Conservation (phyloP, 169 alveolate species). For the Perkinsus olseni region DNA sequence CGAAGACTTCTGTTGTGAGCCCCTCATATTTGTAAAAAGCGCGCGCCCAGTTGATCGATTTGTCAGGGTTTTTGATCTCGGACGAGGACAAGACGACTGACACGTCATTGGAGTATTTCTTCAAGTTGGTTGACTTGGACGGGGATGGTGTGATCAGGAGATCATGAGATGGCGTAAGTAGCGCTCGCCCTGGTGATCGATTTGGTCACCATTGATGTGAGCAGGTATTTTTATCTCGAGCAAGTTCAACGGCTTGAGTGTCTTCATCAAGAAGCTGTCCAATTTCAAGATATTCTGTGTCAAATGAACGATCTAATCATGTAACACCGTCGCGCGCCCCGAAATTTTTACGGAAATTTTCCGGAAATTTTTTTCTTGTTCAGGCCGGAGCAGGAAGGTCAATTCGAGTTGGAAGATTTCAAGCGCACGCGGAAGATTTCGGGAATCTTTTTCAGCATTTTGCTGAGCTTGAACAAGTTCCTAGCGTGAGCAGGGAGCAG, state of each 20-base stretch:
- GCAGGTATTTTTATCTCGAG: conserved; percentile 73
- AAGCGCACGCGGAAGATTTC: conserved; percentile 36
- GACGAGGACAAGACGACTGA: conserved; percentile 75
- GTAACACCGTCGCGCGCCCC: background rate
- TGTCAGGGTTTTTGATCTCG: conserved; percentile 50
- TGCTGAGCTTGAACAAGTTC: conserved; percentile 54
- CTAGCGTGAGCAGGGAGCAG: conserved; percentile 23
- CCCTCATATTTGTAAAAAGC: conserved; percentile 2
- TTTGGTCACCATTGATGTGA: conserved; percentile 38
- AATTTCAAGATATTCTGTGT: conserved; percentile 62
- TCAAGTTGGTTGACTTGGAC: conserved; percentile 67
- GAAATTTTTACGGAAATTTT: background rate
- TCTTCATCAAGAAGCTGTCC: conserved; percentile 67
- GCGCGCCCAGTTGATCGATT: background rate
- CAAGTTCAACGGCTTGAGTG: conserved; percentile 63
- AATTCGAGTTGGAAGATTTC: conserved; percentile 58
- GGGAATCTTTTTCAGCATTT: conserved; percentile 62
- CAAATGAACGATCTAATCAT: conserved; percentile 43
- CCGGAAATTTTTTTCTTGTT: conserved; percentile 44
- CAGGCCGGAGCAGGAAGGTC: conserved; percentile 61
- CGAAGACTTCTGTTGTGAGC: conserved; percentile 67
- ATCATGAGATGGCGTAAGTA: background rate
- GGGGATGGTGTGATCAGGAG: conserved; percentile 58
- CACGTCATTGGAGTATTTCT: conserved; percentile 67
- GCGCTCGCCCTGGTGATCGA: background rate